These are phyloP conservation scores for Colletotrichum lindemuthianum DNA, from an alignment of 2,329 filamentous ascomycete species.

Conservation along the genomic window DNA sequence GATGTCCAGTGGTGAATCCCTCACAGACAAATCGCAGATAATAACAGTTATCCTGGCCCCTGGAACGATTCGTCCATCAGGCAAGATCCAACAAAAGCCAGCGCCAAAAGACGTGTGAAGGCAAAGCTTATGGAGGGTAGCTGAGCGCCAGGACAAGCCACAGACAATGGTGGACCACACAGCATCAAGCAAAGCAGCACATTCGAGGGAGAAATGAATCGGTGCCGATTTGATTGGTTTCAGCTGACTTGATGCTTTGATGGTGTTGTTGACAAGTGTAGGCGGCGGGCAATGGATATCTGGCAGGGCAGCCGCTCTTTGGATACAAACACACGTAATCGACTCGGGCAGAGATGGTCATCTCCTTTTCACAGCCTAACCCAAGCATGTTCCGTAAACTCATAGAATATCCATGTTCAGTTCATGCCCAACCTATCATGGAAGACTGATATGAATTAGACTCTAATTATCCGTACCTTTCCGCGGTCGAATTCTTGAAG, in stretches of 20 bases:
- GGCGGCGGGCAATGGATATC: too few relatives aligned
- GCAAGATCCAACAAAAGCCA: constrained; percentile 6
- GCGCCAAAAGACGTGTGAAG: constrained; percentile 25
- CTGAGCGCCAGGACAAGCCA: constrained; percentile 11
- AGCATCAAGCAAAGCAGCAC: constrained; percentile 6
- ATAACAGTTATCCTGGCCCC: too few relatives aligned
- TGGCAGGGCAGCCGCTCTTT: neutral
- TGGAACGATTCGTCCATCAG: constrained; percentile 1
- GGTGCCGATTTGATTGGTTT: too few relatives aligned
- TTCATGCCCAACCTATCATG: constrained; percentile 2
- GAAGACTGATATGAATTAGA: too few relatives aligned
- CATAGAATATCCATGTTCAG: too few relatives aligned
- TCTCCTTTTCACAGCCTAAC: constrained; percentile 9
- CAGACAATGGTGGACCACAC: neutral
- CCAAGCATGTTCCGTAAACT: neutral
- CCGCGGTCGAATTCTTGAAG: too few relatives aligned
- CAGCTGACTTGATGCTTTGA: too few relatives aligned
- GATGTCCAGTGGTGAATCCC: too few relatives aligned
- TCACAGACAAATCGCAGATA: too few relatives aligned
- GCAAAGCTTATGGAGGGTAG: constrained; percentile 19
- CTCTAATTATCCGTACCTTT: too few relatives aligned
- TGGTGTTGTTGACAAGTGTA: neutral
- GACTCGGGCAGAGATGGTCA: constrained; percentile 3
- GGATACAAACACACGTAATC: constrained; percentile 1
- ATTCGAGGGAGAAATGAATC: too few relatives aligned